Evolutionary conservation across 1,284 basidiomycete species (phyloP).

Genomic region (Psilocybe mexicana): DNA sequence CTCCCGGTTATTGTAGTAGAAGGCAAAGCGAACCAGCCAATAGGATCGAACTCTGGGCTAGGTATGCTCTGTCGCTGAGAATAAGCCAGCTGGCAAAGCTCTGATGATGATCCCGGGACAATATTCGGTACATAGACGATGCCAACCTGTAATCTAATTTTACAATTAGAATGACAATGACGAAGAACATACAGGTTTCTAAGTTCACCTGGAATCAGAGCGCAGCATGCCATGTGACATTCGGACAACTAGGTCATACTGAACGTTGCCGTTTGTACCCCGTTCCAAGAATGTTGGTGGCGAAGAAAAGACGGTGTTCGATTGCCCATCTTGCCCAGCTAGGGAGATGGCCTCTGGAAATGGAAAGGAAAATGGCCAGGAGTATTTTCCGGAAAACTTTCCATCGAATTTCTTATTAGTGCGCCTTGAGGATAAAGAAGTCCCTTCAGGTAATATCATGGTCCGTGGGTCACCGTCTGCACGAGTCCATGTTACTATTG

Average conservation of each 20-base stretch:
- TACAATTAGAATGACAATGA: background rate
- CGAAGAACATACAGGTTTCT: constrained; percentile 8
- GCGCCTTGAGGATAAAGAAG: constrained; percentile 1
- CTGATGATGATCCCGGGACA: constrained; percentile 33
- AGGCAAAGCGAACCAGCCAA: constrained; percentile 37
- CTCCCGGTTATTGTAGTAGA: constrained; percentile 31
- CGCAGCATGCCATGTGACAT: constrained; percentile 36
- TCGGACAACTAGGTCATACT: constrained; percentile 36
- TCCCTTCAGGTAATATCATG: constrained; percentile 7
- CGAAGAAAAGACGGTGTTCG: background rate
- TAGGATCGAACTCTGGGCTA: constrained; percentile 35
- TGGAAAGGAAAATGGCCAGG: constrained; percentile 38
- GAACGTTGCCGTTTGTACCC: constrained; percentile 29
- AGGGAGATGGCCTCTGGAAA: constrained; percentile 31
- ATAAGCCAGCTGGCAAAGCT: constrained; percentile 33
- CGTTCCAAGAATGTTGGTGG: constrained; percentile 38
- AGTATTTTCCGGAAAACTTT: constrained; percentile 33
- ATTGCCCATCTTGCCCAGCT: constrained; percentile 10
- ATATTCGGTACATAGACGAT: constrained; percentile 36
- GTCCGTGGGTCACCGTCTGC: constrained; percentile 28
- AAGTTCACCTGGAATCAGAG: constrained; percentile 33
- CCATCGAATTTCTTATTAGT: constrained; percentile 25
- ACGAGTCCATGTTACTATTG: constrained; percentile 34
- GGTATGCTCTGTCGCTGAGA: constrained; percentile 21
- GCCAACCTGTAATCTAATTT: constrained; percentile 18